Conservation (phyloP, 306 rosid species). For the Biancaea sappan region DNA sequence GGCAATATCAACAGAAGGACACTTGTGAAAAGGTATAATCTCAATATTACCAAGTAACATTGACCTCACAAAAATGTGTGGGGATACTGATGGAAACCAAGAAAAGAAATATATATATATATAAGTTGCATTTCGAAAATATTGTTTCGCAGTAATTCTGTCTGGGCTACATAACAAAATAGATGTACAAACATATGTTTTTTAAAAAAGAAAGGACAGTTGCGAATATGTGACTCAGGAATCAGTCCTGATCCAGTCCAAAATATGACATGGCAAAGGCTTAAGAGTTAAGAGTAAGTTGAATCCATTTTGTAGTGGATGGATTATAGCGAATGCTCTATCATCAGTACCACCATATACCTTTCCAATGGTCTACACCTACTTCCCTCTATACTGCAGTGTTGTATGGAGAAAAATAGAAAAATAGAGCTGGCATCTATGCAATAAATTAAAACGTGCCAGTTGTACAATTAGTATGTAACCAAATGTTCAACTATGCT, state of each 20-base stretch:
- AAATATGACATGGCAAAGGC: not conserved
- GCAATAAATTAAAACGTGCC: conserved; percentile 37
- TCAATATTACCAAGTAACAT: too few relatives aligned
- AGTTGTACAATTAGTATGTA: conserved; percentile 27
- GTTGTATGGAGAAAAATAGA: not conserved
- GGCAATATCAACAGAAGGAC: too few relatives aligned
- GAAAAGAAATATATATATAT: too few relatives aligned
- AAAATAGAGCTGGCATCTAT: conserved; percentile 4
- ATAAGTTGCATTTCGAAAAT: not conserved
- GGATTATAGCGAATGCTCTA: not conserved
- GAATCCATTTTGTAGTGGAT: not conserved
- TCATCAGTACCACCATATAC: not conserved
- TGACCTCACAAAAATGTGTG: too few relatives aligned
- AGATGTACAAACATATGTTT: not conserved
- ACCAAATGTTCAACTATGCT: conserved; percentile 27
- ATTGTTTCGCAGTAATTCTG: not conserved
- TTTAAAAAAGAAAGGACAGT: not conserved
- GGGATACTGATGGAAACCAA: too few relatives aligned
- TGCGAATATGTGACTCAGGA: not conserved
- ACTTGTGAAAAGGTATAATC: too few relatives aligned
- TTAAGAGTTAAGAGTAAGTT: not conserved
- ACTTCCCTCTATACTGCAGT: not conserved
- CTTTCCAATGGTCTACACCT: not conserved
- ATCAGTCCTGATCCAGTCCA: not conserved
- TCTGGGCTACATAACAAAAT: not conserved